Evolutionary conservation across 106 monocot species (phyloP).

Genomic region (Iris macrosiphon): DNA sequence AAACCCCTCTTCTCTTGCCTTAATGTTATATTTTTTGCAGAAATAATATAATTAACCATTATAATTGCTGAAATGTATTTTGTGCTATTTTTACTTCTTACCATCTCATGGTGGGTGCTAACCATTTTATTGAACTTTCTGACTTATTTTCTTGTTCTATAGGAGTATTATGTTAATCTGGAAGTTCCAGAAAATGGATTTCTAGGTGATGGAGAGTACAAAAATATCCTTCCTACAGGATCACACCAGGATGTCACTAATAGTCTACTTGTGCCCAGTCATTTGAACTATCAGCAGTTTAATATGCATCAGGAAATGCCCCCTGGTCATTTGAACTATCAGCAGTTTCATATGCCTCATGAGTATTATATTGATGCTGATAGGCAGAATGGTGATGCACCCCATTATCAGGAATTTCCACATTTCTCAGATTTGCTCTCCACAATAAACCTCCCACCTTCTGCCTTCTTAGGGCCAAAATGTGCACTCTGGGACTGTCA

Average conservation of each 20-base stretch:
- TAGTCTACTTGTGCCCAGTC: slow-evolving; percentile 23
- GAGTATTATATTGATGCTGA: slow-evolving; percentile 45
- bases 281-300: slow-evolving; percentile 55
- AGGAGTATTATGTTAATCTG: slow-evolving; percentile 25
- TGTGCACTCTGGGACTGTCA: slow-evolving; percentile 98
- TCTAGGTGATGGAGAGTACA: slow-evolving; percentile 30
- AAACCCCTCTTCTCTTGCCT: too few species aligned
- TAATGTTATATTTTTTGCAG: too few species aligned
- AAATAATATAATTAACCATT: too few species aligned
- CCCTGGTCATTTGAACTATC: slow-evolving; percentile 24
- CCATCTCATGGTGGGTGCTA: too few species aligned
- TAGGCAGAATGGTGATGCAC: slow-evolving; percentile 50
- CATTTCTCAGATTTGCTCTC: slow-evolving; percentile 64
- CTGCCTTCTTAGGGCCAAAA: slow-evolving; percentile 83
- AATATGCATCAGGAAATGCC: slow-evolving; percentile 41
- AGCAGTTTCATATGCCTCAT: slow-evolving; percentile 24
- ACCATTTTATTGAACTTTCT: too few species aligned
- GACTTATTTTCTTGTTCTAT: too few species aligned
- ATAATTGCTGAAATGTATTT: too few species aligned
- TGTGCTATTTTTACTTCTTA: too few species aligned
- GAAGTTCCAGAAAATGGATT: slow-evolving; percentile 32
- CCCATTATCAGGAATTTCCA: slow-evolving; percentile 14
- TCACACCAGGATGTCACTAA: slow-evolving; percentile 9
- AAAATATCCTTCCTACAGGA: slow-evolving; percentile 22
- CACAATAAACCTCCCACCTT: slow-evolving; percentile 69